Evolutionary conservation across 306 rosid species (phyloP).

Genomic region (Styphnolobium japonicum): DNA sequence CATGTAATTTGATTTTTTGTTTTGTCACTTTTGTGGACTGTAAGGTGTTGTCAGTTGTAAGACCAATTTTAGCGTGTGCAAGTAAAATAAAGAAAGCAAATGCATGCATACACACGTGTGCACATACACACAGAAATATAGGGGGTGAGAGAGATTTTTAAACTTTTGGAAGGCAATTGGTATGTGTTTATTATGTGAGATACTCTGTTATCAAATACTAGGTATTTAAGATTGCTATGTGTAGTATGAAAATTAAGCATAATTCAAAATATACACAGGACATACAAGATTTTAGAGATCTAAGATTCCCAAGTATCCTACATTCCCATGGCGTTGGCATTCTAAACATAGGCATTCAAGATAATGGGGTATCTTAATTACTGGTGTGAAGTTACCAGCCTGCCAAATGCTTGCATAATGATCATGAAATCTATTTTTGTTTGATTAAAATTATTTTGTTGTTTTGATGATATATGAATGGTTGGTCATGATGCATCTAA

Average conservation of each 20-base stretch:
- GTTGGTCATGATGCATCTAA: background rate
- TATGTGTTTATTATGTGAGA: background rate
- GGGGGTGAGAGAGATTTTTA: background rate
- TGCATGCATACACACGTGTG: background rate
- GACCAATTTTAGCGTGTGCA: constrained; percentile 1
- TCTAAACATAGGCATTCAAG: background rate
- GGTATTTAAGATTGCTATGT: background rate
- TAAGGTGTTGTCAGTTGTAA: background rate
- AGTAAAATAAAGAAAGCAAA: background rate
- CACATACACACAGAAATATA: too few species aligned
- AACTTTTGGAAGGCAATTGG: background rate
- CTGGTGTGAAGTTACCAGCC: background rate
- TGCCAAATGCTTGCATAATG: background rate
- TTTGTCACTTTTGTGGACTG: background rate
- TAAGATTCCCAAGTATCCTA: background rate
- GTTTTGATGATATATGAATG: background rate
- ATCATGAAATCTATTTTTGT: constrained; percentile 11
- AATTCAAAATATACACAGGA: background rate
- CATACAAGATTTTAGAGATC: background rate
- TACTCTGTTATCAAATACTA: background rate
- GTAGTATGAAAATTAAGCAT: background rate
- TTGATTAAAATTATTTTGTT: background rate
- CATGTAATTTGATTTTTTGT: background rate
- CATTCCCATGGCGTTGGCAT: background rate
- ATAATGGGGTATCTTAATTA: background rate